Percentiles rank a stretch among this genome's conserved stretches.
These are phyloP conservation scores for Colletotrichum kahawae DNA, from an alignment of 2,329 filamentous ascomycete genomes.

Conservation along the genomic window DNA sequence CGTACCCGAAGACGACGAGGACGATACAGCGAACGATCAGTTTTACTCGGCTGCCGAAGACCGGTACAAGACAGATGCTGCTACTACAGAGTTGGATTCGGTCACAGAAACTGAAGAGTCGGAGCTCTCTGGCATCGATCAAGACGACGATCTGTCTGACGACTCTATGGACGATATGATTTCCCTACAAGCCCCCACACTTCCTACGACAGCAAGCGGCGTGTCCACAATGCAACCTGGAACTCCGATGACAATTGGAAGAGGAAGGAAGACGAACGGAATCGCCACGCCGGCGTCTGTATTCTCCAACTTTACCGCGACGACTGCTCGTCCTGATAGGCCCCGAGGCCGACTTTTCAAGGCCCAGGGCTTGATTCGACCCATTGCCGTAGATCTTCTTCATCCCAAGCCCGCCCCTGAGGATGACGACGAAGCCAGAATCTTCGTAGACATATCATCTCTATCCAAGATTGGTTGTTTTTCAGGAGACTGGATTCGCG, in stretches of 20 bases:
- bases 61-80: slow-evolving; percentile 62
- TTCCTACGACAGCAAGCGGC: slow-evolving; percentile 80
- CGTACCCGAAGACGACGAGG: slow-evolving; percentile 70
- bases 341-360: slow-evolving; percentile 83
- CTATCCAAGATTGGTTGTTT: slow-evolving; percentile 93
- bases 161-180: slow-evolving; percentile 95
- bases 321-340: slow-evolving; percentile 77
- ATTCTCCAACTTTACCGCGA: slow-evolving; percentile 85
- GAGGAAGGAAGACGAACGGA: slow-evolving; percentile 71
- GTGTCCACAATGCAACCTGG: slow-evolving; percentile 81
- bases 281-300: slow-evolving; percentile 85
- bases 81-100: slow-evolving; percentile 63
- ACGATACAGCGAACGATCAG: slow-evolving; percentile 87
- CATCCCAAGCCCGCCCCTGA: slow-evolving; percentile 79
- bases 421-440: slow-evolving; percentile 87
- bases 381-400: slow-evolving; percentile 78
- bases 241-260: slow-evolving; percentile 77
- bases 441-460: slow-evolving; percentile 89
- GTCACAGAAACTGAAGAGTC: slow-evolving; percentile 65
- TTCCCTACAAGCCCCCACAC: slow-evolving; percentile 78
- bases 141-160: slow-evolving; percentile 81
- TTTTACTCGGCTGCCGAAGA: slow-evolving; percentile 95
- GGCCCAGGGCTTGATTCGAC: slow-evolving; percentile 74
- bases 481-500: slow-evolving; percentile 93
- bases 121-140: slow-evolving; percentile 67